A percentile compares a stretch with the other conserved stretches of the same genome.
Conservation (phyloP, 2,329 filamentous ascomycete genomes). For the Hirsutella rhossiliensis region DNA sequence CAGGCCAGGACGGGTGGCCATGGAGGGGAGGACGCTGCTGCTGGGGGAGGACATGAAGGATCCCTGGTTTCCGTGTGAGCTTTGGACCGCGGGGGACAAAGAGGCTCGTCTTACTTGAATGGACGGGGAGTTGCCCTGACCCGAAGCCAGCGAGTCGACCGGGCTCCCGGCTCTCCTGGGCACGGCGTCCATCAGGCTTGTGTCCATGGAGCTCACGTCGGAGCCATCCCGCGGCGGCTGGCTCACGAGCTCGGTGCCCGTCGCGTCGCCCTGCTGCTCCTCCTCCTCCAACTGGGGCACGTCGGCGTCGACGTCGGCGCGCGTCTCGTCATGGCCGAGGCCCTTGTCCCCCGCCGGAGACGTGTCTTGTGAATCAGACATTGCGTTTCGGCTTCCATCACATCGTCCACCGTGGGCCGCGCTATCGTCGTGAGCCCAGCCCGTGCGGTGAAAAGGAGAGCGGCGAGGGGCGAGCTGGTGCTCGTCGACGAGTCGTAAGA, state of each 20-base stretch:
- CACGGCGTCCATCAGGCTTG: slow-evolving; percentile 31
- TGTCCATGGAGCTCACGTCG: slow-evolving; percentile 40
- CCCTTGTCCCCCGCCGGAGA: slow-evolving; percentile 25
- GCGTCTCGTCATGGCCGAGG: slow-evolving; percentile 30
- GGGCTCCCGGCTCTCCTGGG: slow-evolving; percentile 52
- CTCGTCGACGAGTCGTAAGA: too few species aligned
- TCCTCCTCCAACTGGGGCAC: slow-evolving; percentile 7
- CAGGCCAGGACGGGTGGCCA: slow-evolving; percentile 53
- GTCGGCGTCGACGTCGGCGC: slow-evolving; percentile 8
- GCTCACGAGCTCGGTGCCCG: neutral
- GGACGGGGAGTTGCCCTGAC: slow-evolving; percentile 75
- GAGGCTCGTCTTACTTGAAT: slow-evolving; percentile 47
- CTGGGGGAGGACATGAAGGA: slow-evolving; percentile 54
- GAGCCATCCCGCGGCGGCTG: slow-evolving; percentile 28
- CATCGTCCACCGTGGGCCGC: slow-evolving; percentile 8
- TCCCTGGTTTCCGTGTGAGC: slow-evolving; percentile 28
- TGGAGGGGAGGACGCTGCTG: slow-evolving; percentile 60
- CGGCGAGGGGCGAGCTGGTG: neutral
- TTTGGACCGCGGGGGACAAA: too few species aligned
- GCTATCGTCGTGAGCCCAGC: neutral
- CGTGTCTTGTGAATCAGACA: slow-evolving; percentile 36
- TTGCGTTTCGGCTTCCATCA: slow-evolving; percentile 30
- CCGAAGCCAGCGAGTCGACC: slow-evolving; percentile 55
- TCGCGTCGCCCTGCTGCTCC: slow-evolving; percentile 3
- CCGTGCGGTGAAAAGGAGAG: neutral